Base-by-base conservation (phyloP, 2,329 filamentous ascomycete genomes). In the Cladosporium sp. region DNA sequence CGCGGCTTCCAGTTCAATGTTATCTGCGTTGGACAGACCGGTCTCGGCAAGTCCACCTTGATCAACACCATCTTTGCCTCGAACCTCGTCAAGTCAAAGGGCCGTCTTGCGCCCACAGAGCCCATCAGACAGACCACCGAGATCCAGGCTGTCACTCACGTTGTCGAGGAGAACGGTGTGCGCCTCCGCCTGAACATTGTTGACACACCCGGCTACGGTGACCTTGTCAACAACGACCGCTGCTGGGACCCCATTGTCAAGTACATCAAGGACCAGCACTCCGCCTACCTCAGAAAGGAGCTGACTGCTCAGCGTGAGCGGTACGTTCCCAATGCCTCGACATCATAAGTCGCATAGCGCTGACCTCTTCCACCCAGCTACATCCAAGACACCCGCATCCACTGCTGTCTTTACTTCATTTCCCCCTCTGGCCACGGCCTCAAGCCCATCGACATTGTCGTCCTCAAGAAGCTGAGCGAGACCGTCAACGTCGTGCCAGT, bases 221-320 rank as follows among this genome's bases (percentile, higher is more conserved):
- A 99, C 77, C 88, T 97, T 78, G 95, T 99, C 82, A 99, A 99
- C 88, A 99, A 99, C 82, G 95, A 99, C 84, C 91, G 95, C 86
- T 99, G 95, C 89, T 99, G 95, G 95, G 95, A 99, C 79, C 95
- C 95, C 70, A 99, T 99, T 80, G 94, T 99, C 86, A 99, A 99
- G 86, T 99, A 99, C 84, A 99, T 99, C 87, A 99, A 99, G 87
- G 95, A 99, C 82, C 95, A 99, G 85, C 95, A 99, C 86, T 97
- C 93, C 62, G 94, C 95, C 76, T 99, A 98, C 84, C 89, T 99
- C 74, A 92, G 95, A 82, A 99, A 99, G 87, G 95, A 99, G 82
- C 92, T 99, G 77, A 98, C 95, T 65, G 95, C 95, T 73, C 95
- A 99, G 86, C 92, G 95, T 82, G 95, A 99, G 83, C 91, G 95